Base-by-base conservation (phyloP, 176 grass and related monocot genomes). In the Ananas comosus region DNA sequence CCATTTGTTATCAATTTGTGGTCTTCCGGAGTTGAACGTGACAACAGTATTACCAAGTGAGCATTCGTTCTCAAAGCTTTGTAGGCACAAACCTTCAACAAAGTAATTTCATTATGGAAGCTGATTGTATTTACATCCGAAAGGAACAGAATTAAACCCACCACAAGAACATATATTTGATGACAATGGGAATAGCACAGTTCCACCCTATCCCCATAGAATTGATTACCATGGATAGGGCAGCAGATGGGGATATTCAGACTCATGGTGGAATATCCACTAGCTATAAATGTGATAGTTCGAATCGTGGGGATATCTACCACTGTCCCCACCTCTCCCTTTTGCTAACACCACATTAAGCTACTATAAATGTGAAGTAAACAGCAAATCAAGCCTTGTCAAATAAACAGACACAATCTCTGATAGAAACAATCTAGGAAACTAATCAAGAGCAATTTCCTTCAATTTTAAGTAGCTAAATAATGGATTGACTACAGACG, bases 1-100 rank as follows among this genome's bases (percentile, higher is more conserved):
- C 93, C 93, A 96, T 90, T 87, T 87, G 65, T 83, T 96, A 65
- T 82, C 75, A 75, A 92, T 83, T 63, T 92, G 89, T 79, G 93
- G 86, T 79, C 82, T 89, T 57, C 93, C 93, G 67, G 67, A 81
- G 64, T 77, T 84, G 79, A 92, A 96, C 56, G 74, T 77, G 21
- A 96, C 77, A 63, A 86, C 68, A 51, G 83, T 70, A 74, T 85
- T 89, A 12, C 84, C 89, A 72, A 85, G 76, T 28, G 81, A 90
- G 56, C 76, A 80, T 75, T 89, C 86, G 65, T 63, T 75, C 33
- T 85, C 77, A 73, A 85, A 96, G 85, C 83, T 92, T 67, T 90
- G 79, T 69, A 96, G 74, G 75, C 93, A 96, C 67, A 96, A 87
- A 76, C 93, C 93, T 96, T 80, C 67, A 79, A 17, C 79, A 48